Evolutionary conservation across 1,284 basidiomycete species (phyloP).

Genomic region (Ganoderma boninense): DNA sequence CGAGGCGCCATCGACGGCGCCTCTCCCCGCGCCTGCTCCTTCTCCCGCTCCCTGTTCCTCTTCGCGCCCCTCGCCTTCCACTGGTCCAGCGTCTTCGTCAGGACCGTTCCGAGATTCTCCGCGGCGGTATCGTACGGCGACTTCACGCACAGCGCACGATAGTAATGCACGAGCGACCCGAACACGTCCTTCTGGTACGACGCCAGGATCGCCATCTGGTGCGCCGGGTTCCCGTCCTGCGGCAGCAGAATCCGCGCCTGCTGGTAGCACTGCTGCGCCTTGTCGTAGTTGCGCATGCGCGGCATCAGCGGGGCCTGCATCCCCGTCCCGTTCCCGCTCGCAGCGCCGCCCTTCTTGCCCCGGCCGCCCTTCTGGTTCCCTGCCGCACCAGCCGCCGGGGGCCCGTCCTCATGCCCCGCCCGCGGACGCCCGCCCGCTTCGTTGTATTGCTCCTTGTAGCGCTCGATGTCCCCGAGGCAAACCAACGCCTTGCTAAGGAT

Average conservation of each 20-base stretch:
- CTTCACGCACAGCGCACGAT: constrained; percentile 89
- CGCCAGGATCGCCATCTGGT: constrained; percentile 94
- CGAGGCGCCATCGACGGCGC: constrained; percentile 47
- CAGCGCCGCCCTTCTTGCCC: constrained; percentile 53
- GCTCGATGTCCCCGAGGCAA: constrained; percentile 92
- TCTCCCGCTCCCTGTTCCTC: constrained; percentile 48
- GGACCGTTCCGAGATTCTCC: constrained; percentile 82
- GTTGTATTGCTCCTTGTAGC: constrained; percentile 92
- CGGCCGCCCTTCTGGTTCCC: constrained; percentile 49
- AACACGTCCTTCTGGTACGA: constrained; percentile 88
- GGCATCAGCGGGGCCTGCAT: constrained; percentile 44
- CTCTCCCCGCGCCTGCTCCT: constrained; percentile 43
- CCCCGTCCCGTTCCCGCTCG: constrained; percentile 45
- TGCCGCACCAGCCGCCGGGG: constrained; percentile 42
- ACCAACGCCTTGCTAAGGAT: constrained; percentile 90
- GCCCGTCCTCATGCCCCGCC: constrained; percentile 68
- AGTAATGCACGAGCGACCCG: constrained; percentile 85
- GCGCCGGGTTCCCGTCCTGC: constrained; percentile 87
- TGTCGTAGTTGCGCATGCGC: constrained; percentile 68
- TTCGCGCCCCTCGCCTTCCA: constrained; percentile 52
- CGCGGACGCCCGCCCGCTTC: constrained; percentile 71
- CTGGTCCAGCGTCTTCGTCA: constrained; percentile 71
- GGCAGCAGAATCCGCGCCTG: constrained; percentile 86
- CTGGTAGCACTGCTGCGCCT: constrained; percentile 84
- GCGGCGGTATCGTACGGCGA: constrained; percentile 89